phyloP scores from a whole-genome alignment of 331 rosid species.

The Malus hybrid region DNA sequence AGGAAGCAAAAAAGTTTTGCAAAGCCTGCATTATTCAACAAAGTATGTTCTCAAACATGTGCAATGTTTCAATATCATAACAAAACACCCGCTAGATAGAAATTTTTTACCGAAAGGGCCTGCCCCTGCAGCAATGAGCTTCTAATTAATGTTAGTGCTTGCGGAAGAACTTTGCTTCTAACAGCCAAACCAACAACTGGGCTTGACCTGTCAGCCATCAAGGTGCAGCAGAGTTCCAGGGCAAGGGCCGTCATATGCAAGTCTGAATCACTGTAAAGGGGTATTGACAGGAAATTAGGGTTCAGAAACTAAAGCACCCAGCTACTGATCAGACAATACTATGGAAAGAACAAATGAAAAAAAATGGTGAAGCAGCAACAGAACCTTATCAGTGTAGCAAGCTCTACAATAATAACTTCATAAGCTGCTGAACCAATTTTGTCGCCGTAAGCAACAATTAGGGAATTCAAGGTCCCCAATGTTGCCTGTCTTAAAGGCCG shows the following conservation, averaged over 20 bases:
- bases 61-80: conserved; percentile 15
- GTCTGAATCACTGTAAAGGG: conserved; percentile 83
- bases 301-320: conserved; percentile 11
- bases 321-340: neutral
- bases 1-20: conserved; percentile 82
- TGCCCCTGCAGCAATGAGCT: conserved; percentile 98
- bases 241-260: conserved; percentile 99
- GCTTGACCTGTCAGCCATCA: conserved; percentile 91
- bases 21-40: conserved; percentile 64
- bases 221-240: conserved; percentile 92
- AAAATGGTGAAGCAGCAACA: conserved; percentile 4
- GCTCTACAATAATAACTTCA: conserved; percentile 77
- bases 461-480: conserved; percentile 88
- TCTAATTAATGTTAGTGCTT: conserved; percentile 81
- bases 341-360: neutral
- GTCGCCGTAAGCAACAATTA: conserved; percentile 91
- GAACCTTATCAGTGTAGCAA: conserved; percentile 87
- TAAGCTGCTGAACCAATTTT: conserved; percentile 87
- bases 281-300: neutral
- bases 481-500: conserved; percentile 96
- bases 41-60: conserved; percentile 13
- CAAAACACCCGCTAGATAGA: conserved; percentile 3
- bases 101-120: conserved; percentile 66
- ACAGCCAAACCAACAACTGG: conserved; percentile 85
- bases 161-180: conserved; percentile 96